phyloP scores from a whole-genome alignment of 1,284 basidiomycete species.

The Cystobasidium slooffiae region DNA sequence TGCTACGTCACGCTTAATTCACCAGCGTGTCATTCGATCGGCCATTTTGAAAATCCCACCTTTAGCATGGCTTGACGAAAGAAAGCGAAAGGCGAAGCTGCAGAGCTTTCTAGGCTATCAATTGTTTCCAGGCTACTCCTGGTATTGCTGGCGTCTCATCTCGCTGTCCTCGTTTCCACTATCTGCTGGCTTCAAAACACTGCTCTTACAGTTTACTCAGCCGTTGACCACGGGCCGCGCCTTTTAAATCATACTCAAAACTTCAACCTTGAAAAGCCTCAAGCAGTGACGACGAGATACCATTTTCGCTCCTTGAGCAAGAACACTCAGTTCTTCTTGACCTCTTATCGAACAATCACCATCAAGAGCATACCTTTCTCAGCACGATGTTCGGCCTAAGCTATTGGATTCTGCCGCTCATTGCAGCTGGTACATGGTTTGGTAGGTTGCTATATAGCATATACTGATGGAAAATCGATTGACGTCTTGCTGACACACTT shows the following conservation, averaged over 20 bases:
- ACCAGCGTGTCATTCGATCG: background rate
- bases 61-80: background rate
- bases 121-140: no score
- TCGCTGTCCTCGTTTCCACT: no score
- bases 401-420: conserved; percentile 36
- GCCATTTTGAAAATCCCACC: conserved; percentile 8
- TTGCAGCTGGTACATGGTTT: conserved; percentile 23
- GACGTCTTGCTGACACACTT: background rate
- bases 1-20: background rate
- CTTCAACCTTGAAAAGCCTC: background rate
- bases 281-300: background rate
- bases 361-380: background rate
- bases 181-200: background rate
- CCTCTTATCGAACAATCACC: background rate
- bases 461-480: background rate
- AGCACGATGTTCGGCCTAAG: conserved; percentile 20
- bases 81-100: background rate
- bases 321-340: background rate
- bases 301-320: background rate
- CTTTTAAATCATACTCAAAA: background rate
- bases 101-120: no score
- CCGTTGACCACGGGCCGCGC: no score
- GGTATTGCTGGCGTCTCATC: no score
- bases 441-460: conserved; percentile 27
- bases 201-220: background rate